These are phyloP conservation scores for Tricholoma hemisulphureum DNA, from an alignment of 768 basidiomycete genomes.

Conservation along the genomic window DNA sequence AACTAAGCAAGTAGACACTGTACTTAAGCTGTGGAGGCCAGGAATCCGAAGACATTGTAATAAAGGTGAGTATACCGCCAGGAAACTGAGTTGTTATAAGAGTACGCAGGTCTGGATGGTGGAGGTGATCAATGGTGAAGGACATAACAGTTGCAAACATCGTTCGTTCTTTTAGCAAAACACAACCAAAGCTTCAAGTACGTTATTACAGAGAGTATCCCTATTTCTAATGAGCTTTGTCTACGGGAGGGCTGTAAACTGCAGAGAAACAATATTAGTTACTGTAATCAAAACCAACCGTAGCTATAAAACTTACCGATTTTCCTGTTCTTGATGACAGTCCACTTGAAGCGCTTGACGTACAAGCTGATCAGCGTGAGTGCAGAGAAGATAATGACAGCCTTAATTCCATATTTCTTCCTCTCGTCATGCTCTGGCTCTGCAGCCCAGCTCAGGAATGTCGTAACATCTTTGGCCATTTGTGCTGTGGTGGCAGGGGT, in stretches of 20 bases:
- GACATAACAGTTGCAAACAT: background rate
- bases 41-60: conserved; percentile 67
- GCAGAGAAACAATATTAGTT: conserved; percentile 9
- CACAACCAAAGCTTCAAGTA: background rate
- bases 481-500: conserved; percentile 97
- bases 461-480: conserved; percentile 98
- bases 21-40: conserved; percentile 84
- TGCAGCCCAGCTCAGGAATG: conserved; percentile 94
- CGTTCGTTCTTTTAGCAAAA: background rate
- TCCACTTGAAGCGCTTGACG: conserved; percentile 96
- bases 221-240: conserved; percentile 52
- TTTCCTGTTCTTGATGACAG: conserved; percentile 89
- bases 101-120: background rate
- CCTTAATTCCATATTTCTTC: conserved; percentile 96
- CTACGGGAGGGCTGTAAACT: conserved; percentile 64
- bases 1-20: background rate
- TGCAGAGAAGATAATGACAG: conserved; percentile 87
- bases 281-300: background rate
- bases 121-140: background rate
- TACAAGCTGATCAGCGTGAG: conserved; percentile 80
- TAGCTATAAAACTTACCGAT: conserved; percentile 54
- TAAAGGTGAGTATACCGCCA: conserved; percentile 1
- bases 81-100: background rate
- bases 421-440: conserved; percentile 98
- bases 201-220: conserved; percentile 8